These are phyloP conservation scores for Neocucurbitaria cava DNA, from an alignment of 2,329 filamentous ascomycete genomes.

Conservation along the genomic window DNA sequence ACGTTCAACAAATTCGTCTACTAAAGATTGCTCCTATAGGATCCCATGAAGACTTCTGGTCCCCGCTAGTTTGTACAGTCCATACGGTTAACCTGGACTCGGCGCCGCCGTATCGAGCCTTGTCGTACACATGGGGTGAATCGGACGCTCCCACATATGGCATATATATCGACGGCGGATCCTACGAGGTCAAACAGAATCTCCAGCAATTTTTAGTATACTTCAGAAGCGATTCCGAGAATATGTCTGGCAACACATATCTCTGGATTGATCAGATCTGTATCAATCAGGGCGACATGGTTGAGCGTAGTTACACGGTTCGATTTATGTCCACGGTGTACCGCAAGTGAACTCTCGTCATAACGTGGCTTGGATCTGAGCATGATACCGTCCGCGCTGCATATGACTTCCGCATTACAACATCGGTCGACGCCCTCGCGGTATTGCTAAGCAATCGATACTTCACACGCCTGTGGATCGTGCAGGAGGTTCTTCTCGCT, in stretches of 20 bases:
- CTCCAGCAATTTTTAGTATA: neutral
- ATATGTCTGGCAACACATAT: neutral
- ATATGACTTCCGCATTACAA: neutral
- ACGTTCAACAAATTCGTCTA: neutral
- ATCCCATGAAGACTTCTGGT: neutral
- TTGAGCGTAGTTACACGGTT: neutral
- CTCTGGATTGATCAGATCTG: conserved; percentile 1
- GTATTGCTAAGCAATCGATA: neutral
- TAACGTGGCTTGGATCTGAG: conserved; percentile 1
- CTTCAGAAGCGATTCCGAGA: neutral
- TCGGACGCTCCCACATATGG: neutral
- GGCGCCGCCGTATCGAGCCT: neutral
- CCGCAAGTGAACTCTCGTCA: neutral
- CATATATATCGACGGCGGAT: neutral
- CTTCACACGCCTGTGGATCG: neutral
- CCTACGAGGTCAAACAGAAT: neutral
- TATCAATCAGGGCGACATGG: neutral
- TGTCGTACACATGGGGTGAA: neutral
- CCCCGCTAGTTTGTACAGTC: neutral
- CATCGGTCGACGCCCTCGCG: neutral
- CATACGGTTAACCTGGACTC: neutral
- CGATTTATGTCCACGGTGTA: neutral
- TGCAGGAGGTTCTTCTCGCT: conserved; percentile 1
- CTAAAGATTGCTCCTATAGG: neutral
- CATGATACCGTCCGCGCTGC: neutral